Evolutionary conservation across 768 basidiomycete genomes (phyloP), one percentile per base, ranked within the genome.

Genomic region (Pseudohyphozyma bogoriensis): DNA sequence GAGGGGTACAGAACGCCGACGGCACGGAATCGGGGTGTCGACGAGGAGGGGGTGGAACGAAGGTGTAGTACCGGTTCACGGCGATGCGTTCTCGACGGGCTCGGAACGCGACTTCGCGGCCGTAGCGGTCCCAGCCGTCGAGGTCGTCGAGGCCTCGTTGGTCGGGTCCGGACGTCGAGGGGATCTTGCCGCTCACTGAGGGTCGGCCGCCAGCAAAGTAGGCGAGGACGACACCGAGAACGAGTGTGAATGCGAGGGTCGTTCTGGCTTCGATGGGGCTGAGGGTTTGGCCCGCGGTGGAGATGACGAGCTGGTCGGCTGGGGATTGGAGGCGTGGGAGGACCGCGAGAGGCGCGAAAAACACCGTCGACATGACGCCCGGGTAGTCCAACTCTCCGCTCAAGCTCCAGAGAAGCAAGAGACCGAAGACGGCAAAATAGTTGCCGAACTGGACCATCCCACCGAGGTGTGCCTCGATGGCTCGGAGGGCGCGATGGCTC

Each of bases 81-180:
- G 66, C 66, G n/a, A 67, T 50, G 5, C 66, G 56, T 40, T 67
- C 66, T 6, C 66, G 29, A 8, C 66, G 42, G 18, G 53, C 36
- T 13, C 66, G 62, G 54, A 67, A 67, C 20, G 66, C 66, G 57
- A 67, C 66, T 36, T 67, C 66, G 24, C 66, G 62, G 0, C 62
- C 62, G 40, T 67, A 61, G 3, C 66, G 66, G 15, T 63, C 66
- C 64, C 66, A 67, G 4, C 59, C 66, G 53, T 67, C 66, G 44
- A 67, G 62, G 32, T 67, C 66, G 58, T 63, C 59, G 39, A 67
- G 59, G 18, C 62, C 66, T 18, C 62, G 40, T 9, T 62, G 50
- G 13, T 59, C 31, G 3, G n/a, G 55, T 33, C 24, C 12, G 28
- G 11, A 1, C 24, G 55, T 10, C 9, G 46, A 33, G 35, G 39